phyloP scores from a whole-genome alignment of 164 flowering plant species.

The Platanus orientalis region DNA sequence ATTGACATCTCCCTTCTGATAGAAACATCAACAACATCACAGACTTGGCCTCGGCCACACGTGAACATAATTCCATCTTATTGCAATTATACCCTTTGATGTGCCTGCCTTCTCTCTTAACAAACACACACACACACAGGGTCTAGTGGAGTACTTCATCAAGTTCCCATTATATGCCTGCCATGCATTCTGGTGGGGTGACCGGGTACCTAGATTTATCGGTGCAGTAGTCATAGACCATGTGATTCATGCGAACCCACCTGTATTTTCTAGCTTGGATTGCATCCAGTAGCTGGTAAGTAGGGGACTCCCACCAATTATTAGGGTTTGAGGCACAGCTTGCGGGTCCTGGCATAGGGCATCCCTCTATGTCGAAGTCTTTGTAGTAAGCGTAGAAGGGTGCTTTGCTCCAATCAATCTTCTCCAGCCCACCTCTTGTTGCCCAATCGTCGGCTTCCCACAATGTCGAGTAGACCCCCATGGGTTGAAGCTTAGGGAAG shows the following conservation, averaged over 20 bases:
- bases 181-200: constrained; percentile 42
- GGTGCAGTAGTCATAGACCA: constrained; percentile 53
- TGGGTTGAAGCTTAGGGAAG: constrained; percentile 42
- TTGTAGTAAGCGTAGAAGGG: constrained; percentile 52
- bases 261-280: constrained; percentile 33
- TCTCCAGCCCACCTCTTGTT: constrained; percentile 54
- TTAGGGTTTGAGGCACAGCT: constrained; percentile 34
- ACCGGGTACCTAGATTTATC: constrained; percentile 41
- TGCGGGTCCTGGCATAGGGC: constrained; percentile 41
- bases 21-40: no score
- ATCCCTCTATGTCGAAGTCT: constrained; percentile 54
- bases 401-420: constrained; percentile 53
- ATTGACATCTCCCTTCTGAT: no score
- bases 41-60: no score
- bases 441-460: constrained; percentile 75
- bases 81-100: no score
- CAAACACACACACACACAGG: no score
- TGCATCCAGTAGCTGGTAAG: constrained; percentile 25
- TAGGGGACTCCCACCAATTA: constrained; percentile 49
- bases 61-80: no score
- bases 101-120: no score
- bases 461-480: constrained; percentile 50
- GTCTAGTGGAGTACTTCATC: no score
- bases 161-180: constrained; percentile 38
- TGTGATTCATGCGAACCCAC: constrained; percentile 50